A percentile compares a stretch with the other conserved stretches of the same genome.
Evolutionary conservation across 108 stramenopile species (phyloP).

Genomic region (Pinguiococcus pyrenoidosus): DNA sequence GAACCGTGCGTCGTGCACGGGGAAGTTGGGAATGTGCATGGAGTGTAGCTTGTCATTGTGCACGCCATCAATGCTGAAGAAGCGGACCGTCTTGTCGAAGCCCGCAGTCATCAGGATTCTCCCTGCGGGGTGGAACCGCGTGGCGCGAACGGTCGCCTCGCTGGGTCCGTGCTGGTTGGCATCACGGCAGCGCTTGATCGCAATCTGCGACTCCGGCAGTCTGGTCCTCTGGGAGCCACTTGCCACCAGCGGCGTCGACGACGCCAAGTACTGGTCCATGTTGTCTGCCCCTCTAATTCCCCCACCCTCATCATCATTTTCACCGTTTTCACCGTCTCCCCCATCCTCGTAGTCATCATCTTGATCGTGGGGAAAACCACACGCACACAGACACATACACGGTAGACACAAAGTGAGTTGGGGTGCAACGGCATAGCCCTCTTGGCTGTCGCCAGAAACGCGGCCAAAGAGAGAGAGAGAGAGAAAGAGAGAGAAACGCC

Average conservation of each 20-base stretch:
- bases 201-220: not conserved
- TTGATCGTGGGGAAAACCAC: too few relatives aligned
- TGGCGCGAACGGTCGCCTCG: slow-evolving; percentile 51
- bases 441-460: too few relatives aligned
- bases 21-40: slow-evolving; percentile 71
- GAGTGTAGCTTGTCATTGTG: slow-evolving; percentile 69
- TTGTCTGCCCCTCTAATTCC: slow-evolving; percentile 15
- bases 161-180: slow-evolving; percentile 63
- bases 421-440: too few relatives aligned
- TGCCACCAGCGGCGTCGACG: slow-evolving; percentile 1
- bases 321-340: slow-evolving; percentile 13
- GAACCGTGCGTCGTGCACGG: slow-evolving; percentile 71
- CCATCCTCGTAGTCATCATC: slow-evolving; percentile 6
- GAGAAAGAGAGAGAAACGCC: too few relatives aligned
- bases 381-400: too few relatives aligned
- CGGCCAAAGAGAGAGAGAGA: too few relatives aligned
- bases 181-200: slow-evolving; percentile 38
- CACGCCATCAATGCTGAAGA: slow-evolving; percentile 67
- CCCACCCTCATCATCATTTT: slow-evolving; percentile 11
- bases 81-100: slow-evolving; percentile 73
- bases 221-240: not conserved
- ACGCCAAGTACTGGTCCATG: slow-evolving; percentile 28
- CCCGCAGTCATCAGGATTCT: slow-evolving; percentile 23
- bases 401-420: too few relatives aligned
- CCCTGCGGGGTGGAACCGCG: slow-evolving; percentile 68